Base-by-base conservation (phyloP, 192 early-diverging fungal species). In the Podila clonocystis region DNA sequence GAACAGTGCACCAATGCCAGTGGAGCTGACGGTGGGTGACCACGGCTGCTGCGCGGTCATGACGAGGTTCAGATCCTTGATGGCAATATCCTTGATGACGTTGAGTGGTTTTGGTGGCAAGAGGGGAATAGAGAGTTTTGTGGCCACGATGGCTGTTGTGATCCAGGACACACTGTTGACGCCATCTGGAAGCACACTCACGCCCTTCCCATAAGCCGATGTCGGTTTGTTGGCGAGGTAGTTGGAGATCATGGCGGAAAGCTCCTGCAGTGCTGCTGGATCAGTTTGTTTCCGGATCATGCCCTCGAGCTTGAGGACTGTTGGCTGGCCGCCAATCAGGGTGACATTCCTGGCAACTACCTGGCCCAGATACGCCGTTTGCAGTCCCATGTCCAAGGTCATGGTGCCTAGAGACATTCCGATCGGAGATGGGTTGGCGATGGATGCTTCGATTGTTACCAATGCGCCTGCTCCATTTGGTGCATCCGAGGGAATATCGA, bases 351-450 rank as follows among this genome's bases (percentile, higher is more conserved):
- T 50, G 26, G 75, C 75, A 4, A 68, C 64, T 55, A 78, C 67
- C 11, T 66, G 57, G 22, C 75, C 75, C 8, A 78, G 64, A n/a
- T 78, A 71, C 0, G 75, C 68, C 15, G 67, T 76, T 24, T 70
- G 41, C 57, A 78, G 68, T 5, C 20, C 50, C 75, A 78, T 78
- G 34, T 70, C 75, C 8, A 78, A 41, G 5, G 50, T 57, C 52
- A 78, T 31, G 13, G 75, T 78, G 0, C 89, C 89, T 3, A 89
- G 72, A 34, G 88, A 72, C 29, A 91, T 82, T 12, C 83, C 78
- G 62, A 91, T 74, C 30, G 84, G 83, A 20, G 86, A 88, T 30
- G 85, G 68, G 73, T 85, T 88, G 13, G 64, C 59, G 30, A 91
- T 78, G 1, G 75, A 70, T 41, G 68, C 75, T 41, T 78, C 50